Base-by-base conservation (phyloP, 1,284 basidiomycete genomes). In the Malassezia dermatis region DNA sequence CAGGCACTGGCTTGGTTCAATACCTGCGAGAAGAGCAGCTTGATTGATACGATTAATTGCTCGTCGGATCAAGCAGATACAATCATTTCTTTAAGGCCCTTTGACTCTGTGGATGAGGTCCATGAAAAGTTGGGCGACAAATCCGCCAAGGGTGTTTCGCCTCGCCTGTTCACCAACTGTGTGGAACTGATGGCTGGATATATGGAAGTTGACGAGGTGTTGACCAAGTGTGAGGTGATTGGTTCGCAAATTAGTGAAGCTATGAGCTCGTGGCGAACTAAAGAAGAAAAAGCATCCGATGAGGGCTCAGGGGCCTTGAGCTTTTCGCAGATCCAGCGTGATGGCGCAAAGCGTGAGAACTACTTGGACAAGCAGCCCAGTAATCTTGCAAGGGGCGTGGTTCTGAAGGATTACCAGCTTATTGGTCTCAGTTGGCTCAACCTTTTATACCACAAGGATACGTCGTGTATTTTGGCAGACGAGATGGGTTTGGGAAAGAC, bases 361-460 rank as follows among this genome's bases (percentile, higher is more conserved):
- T 81, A 79, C 66, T 80, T 96, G 63, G 79, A 82, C 37, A 77
- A 78, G 32, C 90, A 95, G 67, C 93, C 94, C 0, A 76, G 80
- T 7, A 75, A 82, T 34, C 77, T 98, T 12, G 80, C 83, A 32
- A 77, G 83, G 24, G 81, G 80, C 43, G 83, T 94, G 59, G 80
- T 80, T 65, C 79, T 99, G 64, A 98, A 98, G 78, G 89, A 94
- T 66, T 99, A 98, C 75, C 93, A 98, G 76, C 79, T 96, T 55
- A 80, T 94, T 51, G 94, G 94, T n/a, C 81, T 98, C 58, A 98
- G 95, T 73, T 99, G 94, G 94, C 79, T 99, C 61, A 84, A 88
- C 73, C 77, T 98, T 26, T 78, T 98, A 42, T 91, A 90, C 74
- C 80, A 80, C 50, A 84, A 83, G 68, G 81, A 81, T 56, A 81